A percentile compares a stretch with the other conserved stretches of the same genome.
phyloP scores from a whole-genome alignment of 2,329 filamentous ascomycete genomes.

The Fusarium sp. region DNA sequence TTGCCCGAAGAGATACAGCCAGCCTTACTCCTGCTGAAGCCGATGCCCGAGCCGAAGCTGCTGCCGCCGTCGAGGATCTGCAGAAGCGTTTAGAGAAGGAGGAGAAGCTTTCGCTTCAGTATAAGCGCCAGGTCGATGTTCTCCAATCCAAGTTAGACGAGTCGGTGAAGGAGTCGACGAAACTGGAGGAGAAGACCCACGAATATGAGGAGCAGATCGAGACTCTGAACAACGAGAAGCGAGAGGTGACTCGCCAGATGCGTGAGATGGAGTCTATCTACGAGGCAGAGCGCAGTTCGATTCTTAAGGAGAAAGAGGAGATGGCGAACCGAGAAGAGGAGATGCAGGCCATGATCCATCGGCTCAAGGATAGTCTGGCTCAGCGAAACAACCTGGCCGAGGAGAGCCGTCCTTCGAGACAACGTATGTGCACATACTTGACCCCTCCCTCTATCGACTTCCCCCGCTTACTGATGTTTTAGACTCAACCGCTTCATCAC shows the following conservation, averaged over 20 bases:
- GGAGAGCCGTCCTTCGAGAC: slow-evolving; percentile 70
- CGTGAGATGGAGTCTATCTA: slow-evolving; percentile 94
- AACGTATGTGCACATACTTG: slow-evolving; percentile 62
- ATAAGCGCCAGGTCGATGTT: slow-evolving; percentile 87
- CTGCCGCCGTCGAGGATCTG: slow-evolving; percentile 85
- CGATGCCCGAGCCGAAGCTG: slow-evolving; percentile 83
- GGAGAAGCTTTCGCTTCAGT: slow-evolving; percentile 82
- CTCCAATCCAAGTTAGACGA: slow-evolving; percentile 91
- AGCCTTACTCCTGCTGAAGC: slow-evolving; percentile 71
- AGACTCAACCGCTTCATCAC: slow-evolving; percentile 69
- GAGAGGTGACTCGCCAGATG: slow-evolving; percentile 85
- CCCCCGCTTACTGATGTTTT: slow-evolving; percentile 43
- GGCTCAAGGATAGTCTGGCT: slow-evolving; percentile 89
- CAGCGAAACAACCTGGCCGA: slow-evolving; percentile 77
- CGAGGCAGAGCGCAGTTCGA: slow-evolving; percentile 88
- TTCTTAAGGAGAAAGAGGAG: slow-evolving; percentile 93
- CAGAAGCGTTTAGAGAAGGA: slow-evolving; percentile 86
- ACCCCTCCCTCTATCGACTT: background rate
- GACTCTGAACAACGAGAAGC: slow-evolving; percentile 84
- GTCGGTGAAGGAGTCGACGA: slow-evolving; percentile 83
- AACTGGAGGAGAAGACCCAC: slow-evolving; percentile 89
- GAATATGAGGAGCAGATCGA: slow-evolving; percentile 90
- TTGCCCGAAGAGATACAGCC: slow-evolving; percentile 69
- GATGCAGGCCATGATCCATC: slow-evolving; percentile 89
- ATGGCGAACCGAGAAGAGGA: slow-evolving; percentile 88